Base-by-base conservation (phyloP, 2,329 filamentous ascomycete genomes). In the Fusarium brachygibbosum region DNA sequence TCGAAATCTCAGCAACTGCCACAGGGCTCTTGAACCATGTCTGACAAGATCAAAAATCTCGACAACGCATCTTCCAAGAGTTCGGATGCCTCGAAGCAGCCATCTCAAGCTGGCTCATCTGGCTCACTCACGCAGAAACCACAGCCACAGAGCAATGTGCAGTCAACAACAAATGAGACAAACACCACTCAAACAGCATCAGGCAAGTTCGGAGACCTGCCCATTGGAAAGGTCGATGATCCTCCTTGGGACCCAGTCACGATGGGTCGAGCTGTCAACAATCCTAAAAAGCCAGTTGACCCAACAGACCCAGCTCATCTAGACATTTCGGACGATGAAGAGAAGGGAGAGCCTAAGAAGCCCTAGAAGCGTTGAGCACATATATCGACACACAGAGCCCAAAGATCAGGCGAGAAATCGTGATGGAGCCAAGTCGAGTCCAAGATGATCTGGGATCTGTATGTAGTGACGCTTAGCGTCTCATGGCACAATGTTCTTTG, bases 401-500 rank as follows among this genome's bases (percentile, higher is more conserved):
- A 44, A 4, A 37, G 13, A 19, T 14, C 4, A 21, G 17, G 16
- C 52, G 14, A 42, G 16, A 38, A 38, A 16, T 16, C 25, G 9
- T n/a, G 35, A 35, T 53, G 11, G 34, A 38, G 35, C 40, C 46
- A 29, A n/a, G 40, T 16, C 28, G 19, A 48, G 31, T 32, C 23
- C 40, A 65, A 3, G 28, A 34, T 59, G 17, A 29, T 37, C 31
- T 60, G 21, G 21, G 14, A n/a, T 28, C 21, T 48, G 12, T 37
- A 23, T 28, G 53, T 35, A 38, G 60, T 48, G 45, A 38, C n/a
- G n/a, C 32, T 65, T 38, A 53, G 8, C 21, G 21, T 48, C 35
- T 41, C 40, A 49, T 65, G 41, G 41, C 16, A 28, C n/a, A 25
- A 48, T 48, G 14, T 65, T 60, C 44, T 48, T 35, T 50, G 45